These are phyloP conservation scores for Gossypium aridum DNA, from an alignment of 441 rosid genomes.

Conservation along the genomic window DNA sequence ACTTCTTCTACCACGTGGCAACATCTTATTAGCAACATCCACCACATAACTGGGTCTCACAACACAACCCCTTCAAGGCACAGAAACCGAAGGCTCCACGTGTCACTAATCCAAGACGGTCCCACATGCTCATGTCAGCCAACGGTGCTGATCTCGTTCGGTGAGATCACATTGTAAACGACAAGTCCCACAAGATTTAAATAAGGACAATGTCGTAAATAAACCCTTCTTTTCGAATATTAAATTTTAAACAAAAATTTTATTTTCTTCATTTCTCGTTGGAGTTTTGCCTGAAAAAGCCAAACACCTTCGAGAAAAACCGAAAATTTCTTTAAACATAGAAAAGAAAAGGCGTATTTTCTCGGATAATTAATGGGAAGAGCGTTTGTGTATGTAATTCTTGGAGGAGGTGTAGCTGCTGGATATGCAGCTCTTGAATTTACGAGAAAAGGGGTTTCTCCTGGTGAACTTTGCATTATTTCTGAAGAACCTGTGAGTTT, in stretches of 20 bases:
- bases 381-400: conserved; percentile 89
- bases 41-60: neutral
- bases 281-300: conserved; percentile 5
- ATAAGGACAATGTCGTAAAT: conserved; percentile 14
- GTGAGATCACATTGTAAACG: neutral
- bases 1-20: neutral
- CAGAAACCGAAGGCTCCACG: neutral
- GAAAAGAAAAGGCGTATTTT: neutral
- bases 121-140: neutral
- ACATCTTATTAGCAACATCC: neutral
- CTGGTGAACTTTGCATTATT: conserved; percentile 88
- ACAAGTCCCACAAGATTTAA: neutral
- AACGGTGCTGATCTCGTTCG: conserved; percentile 5
- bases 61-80: neutral
- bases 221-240: neutral
- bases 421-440: conserved; percentile 97
- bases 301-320: neutral
- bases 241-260: neutral
- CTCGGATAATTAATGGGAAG: conserved; percentile 56
- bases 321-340: neutral
- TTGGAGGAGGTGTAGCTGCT: conserved; percentile 95
- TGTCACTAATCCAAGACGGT: neutral
- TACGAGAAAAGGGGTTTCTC: conserved; percentile 62
- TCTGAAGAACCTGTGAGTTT: conserved; percentile 79
- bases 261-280: neutral